Evolutionary conservation across 2,329 filamentous ascomycete genomes (phyloP), one percentile per base, ranked within the genome.

Genomic region (Diplocarpon rosae): DNA sequence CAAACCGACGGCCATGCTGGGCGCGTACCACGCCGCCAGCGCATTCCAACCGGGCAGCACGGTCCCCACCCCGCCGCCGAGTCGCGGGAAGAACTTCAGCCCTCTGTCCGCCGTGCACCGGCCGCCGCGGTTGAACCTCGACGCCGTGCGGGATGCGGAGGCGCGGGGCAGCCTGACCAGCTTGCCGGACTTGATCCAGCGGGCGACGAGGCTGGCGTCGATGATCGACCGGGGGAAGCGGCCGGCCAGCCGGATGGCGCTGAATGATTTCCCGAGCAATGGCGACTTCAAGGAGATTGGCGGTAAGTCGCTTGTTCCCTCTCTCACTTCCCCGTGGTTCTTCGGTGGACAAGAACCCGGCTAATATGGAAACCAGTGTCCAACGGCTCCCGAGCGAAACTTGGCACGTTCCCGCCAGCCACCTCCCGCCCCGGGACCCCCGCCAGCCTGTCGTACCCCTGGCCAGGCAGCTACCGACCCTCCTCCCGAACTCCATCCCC

Each of bases 131-230:
- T 68, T 95, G 3, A 80, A 95, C 59, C 82, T 95, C 17, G 81
- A 89, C 58, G 85, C 85, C 3, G 84, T 94, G 3, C 76, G 79
- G 52, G 79, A 83, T 41, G 85, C 85, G 13, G 87, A 95, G 63
- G 77, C 83, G 1, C 78, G 92, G 58, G 89, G 87, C 3, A 95
- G 89, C 61, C 70, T 95, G 51, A 96, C 92, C 1, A 95, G 89
- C 64, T 68, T 98, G 47, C 84, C 89, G 0, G 92, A 96, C 61
- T 68, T 98, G 48, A 96, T 98, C 54, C 75, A 79, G 57, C 78
- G 92, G 55, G 92, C 92, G 10, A 96, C 90, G 0, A 79, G 78
- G 52, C 69, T 96, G 31, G 90, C 89, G 13, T 78, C 85, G 0
- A 88, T 94, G 64, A 80, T 98, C 47, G 90, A 96, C 57, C 80